phyloP scores from a whole-genome alignment of 495 filamentous ascomycete genomes.

The Penicillium cosmopolitanum region DNA sequence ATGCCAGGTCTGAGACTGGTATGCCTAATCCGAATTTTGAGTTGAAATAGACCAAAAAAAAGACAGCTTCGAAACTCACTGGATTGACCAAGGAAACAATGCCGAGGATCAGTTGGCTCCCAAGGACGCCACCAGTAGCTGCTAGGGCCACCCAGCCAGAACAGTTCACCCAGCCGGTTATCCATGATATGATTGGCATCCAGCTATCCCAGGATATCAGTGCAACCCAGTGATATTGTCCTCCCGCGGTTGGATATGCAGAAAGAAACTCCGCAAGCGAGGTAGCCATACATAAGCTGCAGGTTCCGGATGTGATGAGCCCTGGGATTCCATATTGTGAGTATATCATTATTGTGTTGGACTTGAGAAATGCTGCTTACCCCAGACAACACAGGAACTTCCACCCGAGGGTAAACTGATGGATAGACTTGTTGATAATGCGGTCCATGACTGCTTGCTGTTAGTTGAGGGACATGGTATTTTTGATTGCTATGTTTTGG shows the following conservation, averaged over 20 bases:
- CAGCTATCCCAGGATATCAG: conserved; percentile 45
- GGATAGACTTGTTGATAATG: background rate
- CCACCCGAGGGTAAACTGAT: background rate
- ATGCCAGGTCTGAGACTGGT: conserved; percentile 63
- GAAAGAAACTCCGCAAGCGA: conserved; percentile 75
- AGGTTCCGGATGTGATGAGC: conserved; percentile 68
- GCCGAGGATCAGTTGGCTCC: conserved; percentile 61
- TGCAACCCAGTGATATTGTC: conserved; percentile 79
- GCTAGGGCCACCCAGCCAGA: conserved; percentile 68
- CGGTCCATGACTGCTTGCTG: background rate
- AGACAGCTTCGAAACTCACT: conserved; percentile 37
- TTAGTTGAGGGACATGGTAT: too few species aligned
- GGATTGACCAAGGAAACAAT: conserved; percentile 62
- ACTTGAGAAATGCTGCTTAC: background rate
- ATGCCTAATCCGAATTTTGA: background rate
- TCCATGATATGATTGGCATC: conserved; percentile 67
- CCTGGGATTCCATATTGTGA: conserved; percentile 35
- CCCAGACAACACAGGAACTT: background rate
- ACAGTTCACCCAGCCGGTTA: conserved; percentile 77
- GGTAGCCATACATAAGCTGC: conserved; percentile 70
- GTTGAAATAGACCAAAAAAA: background rate
- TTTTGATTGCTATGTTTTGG: too few species aligned
- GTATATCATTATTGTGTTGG: background rate
- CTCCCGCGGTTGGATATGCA: conserved; percentile 70
- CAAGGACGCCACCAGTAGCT: conserved; percentile 53